Evolutionary conservation across 306 rosid species (phyloP), one percentile per base, ranked within the genome.

Genomic region (Ormosia emarginata): DNA sequence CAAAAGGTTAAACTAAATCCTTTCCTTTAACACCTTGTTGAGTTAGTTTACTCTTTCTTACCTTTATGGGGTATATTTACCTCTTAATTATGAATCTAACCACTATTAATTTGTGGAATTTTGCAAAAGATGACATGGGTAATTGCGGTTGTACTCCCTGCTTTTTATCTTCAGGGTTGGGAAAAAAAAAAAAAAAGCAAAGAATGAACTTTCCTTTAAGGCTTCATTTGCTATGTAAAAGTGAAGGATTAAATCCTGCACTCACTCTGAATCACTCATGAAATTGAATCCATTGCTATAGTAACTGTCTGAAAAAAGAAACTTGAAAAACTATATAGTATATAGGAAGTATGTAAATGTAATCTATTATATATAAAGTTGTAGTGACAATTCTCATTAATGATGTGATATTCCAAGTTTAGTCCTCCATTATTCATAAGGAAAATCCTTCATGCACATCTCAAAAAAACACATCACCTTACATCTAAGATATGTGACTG

Each of bases 21-120:
- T 58, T 74, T 53, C 24, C 73, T 71, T 90, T 85, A 72, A 44
- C 71, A 47, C 44, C 47, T 66, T 32, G 65, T 65, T 57, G 33
- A 53, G 67, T 52, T 79, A 13, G 61, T 30, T 41, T 43, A 30
- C 24, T 24, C 24, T 24, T 39, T 73, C 14, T 29, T 68, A 18
- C 15, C 53, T 69, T 52, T 64, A 10, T 50, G 50, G 9, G 7
- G 13, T 36, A 41, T 43, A 32, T 10, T 40, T 12, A 12, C 52
- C 52, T 44, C 61, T 47, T 77, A 71, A 50, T 49, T 62, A 56
- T 53, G 57, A 73, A 63, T 55, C 15, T 15, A 34, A 55, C 7
- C 4, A 18, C 67, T 40, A 49, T 44, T 59, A 15, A 5, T 80
- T 61, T 18, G 37, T 70, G 72, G 74, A 4, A 53, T 73, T 71